These are phyloP conservation scores for Keithomyces neogunnii DNA, from an alignment of 2,329 filamentous ascomycete species.

Conservation along the genomic window DNA sequence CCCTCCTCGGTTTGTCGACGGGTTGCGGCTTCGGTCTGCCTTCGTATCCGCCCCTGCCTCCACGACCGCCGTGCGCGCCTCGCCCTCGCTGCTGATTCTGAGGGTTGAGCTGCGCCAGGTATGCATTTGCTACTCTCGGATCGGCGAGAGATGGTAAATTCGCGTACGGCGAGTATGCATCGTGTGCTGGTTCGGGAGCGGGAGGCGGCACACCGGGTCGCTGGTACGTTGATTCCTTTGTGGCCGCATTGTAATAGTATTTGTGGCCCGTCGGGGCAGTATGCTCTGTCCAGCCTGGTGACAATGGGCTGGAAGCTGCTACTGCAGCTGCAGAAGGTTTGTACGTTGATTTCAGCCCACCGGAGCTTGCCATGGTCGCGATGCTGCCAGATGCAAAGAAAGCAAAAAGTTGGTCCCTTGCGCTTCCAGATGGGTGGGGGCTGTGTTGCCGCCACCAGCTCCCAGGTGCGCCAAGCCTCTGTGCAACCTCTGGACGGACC, in stretches of 20 bases:
- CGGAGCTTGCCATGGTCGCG: neutral
- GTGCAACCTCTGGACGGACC: too few species aligned
- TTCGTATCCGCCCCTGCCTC: slow-evolving; percentile 30
- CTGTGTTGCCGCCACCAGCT: too few species aligned
- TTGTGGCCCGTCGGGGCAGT: slow-evolving; percentile 78
- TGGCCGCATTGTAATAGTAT: slow-evolving; percentile 80
- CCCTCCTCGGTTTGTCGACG: slow-evolving; percentile 72
- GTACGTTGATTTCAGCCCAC: slow-evolving; percentile 65
- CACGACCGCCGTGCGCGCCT: slow-evolving; percentile 27
- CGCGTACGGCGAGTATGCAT: slow-evolving; percentile 16
- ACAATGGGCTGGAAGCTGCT: slow-evolving; percentile 47
- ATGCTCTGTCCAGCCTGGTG: slow-evolving; percentile 86
- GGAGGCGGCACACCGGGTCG: slow-evolving; percentile 45
- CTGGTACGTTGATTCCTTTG: slow-evolving; percentile 80
- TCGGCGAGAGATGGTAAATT: slow-evolving; percentile 37
- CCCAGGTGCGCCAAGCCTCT: neutral
- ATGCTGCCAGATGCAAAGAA: too few species aligned
- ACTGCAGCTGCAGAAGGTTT: slow-evolving; percentile 38
- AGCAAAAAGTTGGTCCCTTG: neutral
- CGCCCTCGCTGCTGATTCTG: slow-evolving; percentile 27
- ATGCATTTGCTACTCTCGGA: slow-evolving; percentile 51
- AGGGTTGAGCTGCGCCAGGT: slow-evolving; percentile 45
- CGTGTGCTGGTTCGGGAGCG: slow-evolving; percentile 21
- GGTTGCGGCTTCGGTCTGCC: slow-evolving; percentile 59
- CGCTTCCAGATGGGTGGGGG: neutral